Percentiles rank a stretch among this genome's conserved stretches.
Evolutionary conservation across 2,329 filamentous ascomycete genomes (phyloP).

Genomic region (Magnaporthiopsis rhizophila): DNA sequence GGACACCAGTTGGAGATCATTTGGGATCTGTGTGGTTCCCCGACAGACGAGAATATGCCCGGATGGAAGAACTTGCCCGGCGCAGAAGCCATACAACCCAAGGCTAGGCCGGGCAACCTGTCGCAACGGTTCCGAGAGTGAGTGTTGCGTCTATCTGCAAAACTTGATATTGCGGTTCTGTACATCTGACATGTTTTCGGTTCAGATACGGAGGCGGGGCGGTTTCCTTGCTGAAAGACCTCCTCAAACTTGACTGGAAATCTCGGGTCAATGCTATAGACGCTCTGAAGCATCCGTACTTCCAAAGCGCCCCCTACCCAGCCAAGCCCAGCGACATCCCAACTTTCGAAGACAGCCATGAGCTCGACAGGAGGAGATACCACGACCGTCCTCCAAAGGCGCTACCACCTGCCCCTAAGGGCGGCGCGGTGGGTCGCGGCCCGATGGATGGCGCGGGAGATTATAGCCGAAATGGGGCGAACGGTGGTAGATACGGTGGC

Average conservation of each 20-base stretch:
- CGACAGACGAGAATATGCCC: conserved; percentile 86
- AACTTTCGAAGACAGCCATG: conserved; percentile 87
- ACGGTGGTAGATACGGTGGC: conserved; percentile 35
- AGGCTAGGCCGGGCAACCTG: conserved; percentile 56
- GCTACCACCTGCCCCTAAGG: conserved; percentile 83
- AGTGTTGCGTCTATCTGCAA: neutral
- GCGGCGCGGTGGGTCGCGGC: conserved; percentile 79
- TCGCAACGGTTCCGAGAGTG: conserved; percentile 66
- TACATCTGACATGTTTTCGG: conserved; percentile 14
- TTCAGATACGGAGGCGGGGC: conserved; percentile 58
- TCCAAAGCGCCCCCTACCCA: conserved; percentile 69
- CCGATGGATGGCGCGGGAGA: conserved; percentile 37
- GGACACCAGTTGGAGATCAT: conserved; percentile 86
- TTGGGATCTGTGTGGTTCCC: conserved; percentile 84
- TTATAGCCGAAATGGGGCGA: conserved; percentile 41
- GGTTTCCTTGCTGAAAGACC: conserved; percentile 70
- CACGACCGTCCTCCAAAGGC: conserved; percentile 70
- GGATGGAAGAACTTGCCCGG: conserved; percentile 79
- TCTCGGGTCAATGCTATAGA: conserved; percentile 88
- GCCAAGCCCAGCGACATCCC: conserved; percentile 82
- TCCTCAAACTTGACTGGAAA: conserved; percentile 84
- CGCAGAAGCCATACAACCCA: conserved; percentile 64
- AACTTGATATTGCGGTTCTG: too few species aligned
- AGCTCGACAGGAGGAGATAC: conserved; percentile 88
- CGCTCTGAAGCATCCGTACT: conserved; percentile 87